phyloP scores from a whole-genome alignment of 192 early-diverging fungal genomes.

The Linderina pennispora region DNA sequence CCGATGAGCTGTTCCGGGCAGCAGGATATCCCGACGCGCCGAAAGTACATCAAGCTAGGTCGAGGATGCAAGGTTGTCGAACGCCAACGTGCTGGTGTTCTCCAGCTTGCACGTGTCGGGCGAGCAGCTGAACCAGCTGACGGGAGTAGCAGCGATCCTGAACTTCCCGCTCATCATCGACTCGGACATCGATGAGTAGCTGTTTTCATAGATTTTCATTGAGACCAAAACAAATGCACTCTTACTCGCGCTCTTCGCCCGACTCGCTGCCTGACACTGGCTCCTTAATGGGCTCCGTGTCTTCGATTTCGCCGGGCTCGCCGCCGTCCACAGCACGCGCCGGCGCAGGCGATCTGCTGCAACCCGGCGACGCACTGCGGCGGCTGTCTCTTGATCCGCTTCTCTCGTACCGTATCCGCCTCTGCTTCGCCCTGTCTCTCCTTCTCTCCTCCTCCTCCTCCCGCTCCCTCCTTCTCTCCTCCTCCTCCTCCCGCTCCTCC shows the following conservation, averaged over 20 bases:
- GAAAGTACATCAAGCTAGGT: conserved; percentile 85
- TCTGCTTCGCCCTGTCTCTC: too few species aligned
- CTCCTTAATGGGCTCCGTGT: too few species aligned
- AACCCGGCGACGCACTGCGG: too few species aligned
- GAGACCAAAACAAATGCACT: background rate
- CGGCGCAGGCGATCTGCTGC: too few species aligned
- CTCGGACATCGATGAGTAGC: conserved; percentile 50
- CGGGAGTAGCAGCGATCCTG: conserved; percentile 91
- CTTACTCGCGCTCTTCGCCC: background rate
- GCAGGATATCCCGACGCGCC: conserved; percentile 77
- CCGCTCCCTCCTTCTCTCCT: background rate
- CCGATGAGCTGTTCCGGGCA: conserved; percentile 89
- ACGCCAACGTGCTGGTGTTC: conserved; percentile 80
- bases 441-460: background rate
- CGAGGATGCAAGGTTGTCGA: conserved; percentile 66
- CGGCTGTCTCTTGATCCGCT: background rate
- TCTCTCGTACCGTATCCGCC: too few species aligned
- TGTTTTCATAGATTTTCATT: background rate
- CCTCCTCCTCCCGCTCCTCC: conserved; percentile 2
- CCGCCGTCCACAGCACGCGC: conserved; percentile 27
- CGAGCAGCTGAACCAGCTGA: conserved; percentile 90
- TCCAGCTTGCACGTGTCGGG: conserved; percentile 93
- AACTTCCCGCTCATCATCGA: conserved; percentile 89
- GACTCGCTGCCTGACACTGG: too few species aligned
- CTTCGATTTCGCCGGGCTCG: conserved; percentile 46